phyloP scores from a whole-genome alignment of 176 grass and related monocot species.

The Oryza nivara region DNA sequence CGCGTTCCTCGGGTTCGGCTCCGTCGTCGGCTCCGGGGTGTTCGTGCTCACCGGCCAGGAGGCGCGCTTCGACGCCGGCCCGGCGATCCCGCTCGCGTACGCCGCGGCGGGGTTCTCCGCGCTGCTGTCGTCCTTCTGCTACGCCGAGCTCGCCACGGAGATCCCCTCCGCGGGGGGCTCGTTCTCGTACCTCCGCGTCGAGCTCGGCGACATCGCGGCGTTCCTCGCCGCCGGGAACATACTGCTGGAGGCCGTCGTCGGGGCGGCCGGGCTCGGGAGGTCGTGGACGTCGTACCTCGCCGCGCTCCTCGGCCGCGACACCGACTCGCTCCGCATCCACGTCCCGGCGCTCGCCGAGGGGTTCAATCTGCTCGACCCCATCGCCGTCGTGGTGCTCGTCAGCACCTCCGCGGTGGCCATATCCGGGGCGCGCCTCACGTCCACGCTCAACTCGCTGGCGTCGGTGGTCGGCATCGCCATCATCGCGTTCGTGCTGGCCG shows the following conservation, averaged over 20 bases:
- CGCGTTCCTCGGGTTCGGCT: conserved; percentile 54
- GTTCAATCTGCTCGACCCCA: conserved; percentile 58
- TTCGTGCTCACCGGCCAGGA: conserved; percentile 74
- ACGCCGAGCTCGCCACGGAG: conserved; percentile 63
- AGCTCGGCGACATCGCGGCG: conserved; percentile 55
- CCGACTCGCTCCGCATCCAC: conserved; percentile 54
- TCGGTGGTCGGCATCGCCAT: conserved; percentile 47
- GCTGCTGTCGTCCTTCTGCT: conserved; percentile 55
- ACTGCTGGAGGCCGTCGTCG: conserved; percentile 55
- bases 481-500: conserved; percentile 52
- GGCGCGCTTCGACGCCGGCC: conserved; percentile 58
- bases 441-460: conserved; percentile 43
- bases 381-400: conserved; percentile 48
- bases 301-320: conserved; percentile 49
- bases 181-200: conserved; percentile 63
- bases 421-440: conserved; percentile 42
- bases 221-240: conserved; percentile 63
- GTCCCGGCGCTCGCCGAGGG: conserved; percentile 37
- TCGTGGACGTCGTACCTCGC: conserved; percentile 67
- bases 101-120: conserved; percentile 52
- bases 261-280: conserved; percentile 47
- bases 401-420: conserved; percentile 46
- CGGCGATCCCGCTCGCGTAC: conserved; percentile 57
- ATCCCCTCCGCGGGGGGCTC: conserved; percentile 58
- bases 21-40: conserved; percentile 61